Conservation (phyloP, 495 filamentous ascomycete species). For the Penicillium canariense region DNA sequence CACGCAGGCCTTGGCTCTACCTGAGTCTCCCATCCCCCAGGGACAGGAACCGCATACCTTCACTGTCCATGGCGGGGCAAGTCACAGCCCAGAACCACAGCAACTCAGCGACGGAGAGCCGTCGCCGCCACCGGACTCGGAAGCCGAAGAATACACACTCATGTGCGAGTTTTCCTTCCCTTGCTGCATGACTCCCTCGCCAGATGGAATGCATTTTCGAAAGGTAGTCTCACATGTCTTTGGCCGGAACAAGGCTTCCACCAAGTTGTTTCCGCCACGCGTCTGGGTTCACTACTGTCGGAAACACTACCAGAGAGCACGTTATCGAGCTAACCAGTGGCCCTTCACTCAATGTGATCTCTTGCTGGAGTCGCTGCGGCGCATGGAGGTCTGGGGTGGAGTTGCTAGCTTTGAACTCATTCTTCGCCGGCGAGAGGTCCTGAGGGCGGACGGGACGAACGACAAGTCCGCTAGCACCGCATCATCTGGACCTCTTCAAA, state of each 20-base stretch:
- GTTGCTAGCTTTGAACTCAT: slow-evolving; percentile 35
- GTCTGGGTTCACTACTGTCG: slow-evolving; percentile 75
- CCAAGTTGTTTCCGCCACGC: slow-evolving; percentile 59
- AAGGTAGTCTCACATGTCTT: slow-evolving; percentile 85
- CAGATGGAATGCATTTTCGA: slow-evolving; percentile 36
- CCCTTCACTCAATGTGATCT: slow-evolving; percentile 57
- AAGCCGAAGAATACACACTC: neutral
- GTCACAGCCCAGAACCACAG: no score
- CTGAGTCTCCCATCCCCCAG: no score
- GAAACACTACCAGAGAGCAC: slow-evolving; percentile 78
- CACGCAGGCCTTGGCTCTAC: no score
- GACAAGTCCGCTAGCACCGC: neutral
- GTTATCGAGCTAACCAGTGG: slow-evolving; percentile 64
- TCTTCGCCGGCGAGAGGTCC: slow-evolving; percentile 23
- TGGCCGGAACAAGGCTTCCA: slow-evolving; percentile 81
- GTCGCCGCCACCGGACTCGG: no score
- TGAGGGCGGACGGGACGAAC: slow-evolving; percentile 7
- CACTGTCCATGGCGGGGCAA: neutral
- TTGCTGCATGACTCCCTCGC: slow-evolving; percentile 17
- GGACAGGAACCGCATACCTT: no score
- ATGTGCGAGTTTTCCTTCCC: slow-evolving; percentile 22
- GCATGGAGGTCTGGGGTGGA: slow-evolving; percentile 59
- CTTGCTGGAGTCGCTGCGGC: slow-evolving; percentile 54
- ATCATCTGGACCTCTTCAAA: neutral
- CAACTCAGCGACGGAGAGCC: no score